Evolutionary conservation across 768 basidiomycete species (phyloP), one percentile per base, ranked within the genome.

Genomic region (Tylopilus cervinicoccineus): DNA sequence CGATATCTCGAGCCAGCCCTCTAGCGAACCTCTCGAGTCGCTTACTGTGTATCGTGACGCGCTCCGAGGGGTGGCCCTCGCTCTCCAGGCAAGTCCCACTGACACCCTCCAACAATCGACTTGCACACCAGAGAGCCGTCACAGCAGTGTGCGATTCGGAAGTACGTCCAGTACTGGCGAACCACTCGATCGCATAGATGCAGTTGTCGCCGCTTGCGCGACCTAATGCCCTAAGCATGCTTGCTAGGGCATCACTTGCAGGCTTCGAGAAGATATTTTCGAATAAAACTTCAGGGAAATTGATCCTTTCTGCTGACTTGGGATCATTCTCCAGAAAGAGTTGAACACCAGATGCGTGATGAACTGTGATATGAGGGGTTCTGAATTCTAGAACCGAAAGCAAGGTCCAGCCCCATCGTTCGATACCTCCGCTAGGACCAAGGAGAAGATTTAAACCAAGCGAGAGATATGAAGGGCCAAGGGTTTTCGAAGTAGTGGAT

Each of bases 371-470:
- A 8, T 72, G 66, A n/a, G 77, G 86, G 53, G 74, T 72, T 3
- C 65, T 69, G 48, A 98, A 81, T 55, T 92, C 84, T 32, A 97
- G 69, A n/a, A 86, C 88, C 0, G 80, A 78, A 24, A 98, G 74
- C 5, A 99, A 61, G 40, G 80, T 79, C 86, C 88, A 93, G 5
- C 92, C 89, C 95, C 93, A 98, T 64, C 84, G 84, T 58, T 96
- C 92, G 16, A 96, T 81, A 0, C 88, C 85, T 6, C 92, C 91
- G 0, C 71, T 77, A 1, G 92, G 86, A 4, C 93, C 93, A 1
- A 95, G 75, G 6, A 93, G 73, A 46, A 76, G 78, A 8, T 76
- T 78, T 3, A 90, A 70, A 31, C 72, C 73, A 14, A 71, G 64
- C 13, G 78, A 73, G 28, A 88, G 73, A n/a, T 75, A 57, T 2